phyloP scores from a whole-genome alignment of 2,329 filamentous ascomycete species.

The Ophiostoma sp. region DNA sequence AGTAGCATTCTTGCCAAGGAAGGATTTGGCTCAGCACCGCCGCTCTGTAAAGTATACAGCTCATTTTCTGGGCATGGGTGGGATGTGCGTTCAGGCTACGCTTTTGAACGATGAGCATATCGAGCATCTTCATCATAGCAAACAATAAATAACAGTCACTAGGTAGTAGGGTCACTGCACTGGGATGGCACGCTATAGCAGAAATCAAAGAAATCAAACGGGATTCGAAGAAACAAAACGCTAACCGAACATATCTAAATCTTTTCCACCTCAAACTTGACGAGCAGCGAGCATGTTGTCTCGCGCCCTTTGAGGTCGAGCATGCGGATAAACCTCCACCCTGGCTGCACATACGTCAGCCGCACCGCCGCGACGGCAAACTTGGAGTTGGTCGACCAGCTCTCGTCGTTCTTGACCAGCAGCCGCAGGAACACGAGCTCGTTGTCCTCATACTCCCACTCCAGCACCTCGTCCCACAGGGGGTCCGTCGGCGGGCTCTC shows the following conservation, averaged over 20 bases:
- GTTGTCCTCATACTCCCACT: conserved; percentile 7
- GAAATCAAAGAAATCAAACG: too few species aligned
- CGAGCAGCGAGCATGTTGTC: conserved; percentile 4
- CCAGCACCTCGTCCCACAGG: conserved; percentile 9
- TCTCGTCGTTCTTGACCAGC: conserved; percentile 9
- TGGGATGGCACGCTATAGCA: too few species aligned
- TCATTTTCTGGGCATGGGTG: too few species aligned
- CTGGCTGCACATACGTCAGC: conserved; percentile 5
- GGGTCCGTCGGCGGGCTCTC: conserved; percentile 3
- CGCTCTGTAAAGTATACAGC: too few species aligned
- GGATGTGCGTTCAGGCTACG: too few species aligned
- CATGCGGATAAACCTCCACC: conserved; percentile 11
- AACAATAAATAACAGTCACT: too few species aligned
- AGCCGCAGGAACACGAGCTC: conserved; percentile 5
- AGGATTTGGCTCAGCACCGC: too few species aligned
- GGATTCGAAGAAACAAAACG: too few species aligned
- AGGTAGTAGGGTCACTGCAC: too few species aligned
- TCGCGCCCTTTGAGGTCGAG: conserved; percentile 4
- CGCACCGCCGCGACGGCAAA: conserved; percentile 7
- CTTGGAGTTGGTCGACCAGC: conserved; percentile 2
- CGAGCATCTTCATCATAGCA: too few species aligned
- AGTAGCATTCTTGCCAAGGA: too few species aligned
- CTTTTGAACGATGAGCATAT: too few species aligned
- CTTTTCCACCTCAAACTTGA: conserved; percentile 1
- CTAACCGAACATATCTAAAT: not conserved